Evolutionary conservation across 805 yeast genomes (phyloP), one percentile per base, ranked within the genome.

Genomic region (Lipomyces mesembrius): DNA sequence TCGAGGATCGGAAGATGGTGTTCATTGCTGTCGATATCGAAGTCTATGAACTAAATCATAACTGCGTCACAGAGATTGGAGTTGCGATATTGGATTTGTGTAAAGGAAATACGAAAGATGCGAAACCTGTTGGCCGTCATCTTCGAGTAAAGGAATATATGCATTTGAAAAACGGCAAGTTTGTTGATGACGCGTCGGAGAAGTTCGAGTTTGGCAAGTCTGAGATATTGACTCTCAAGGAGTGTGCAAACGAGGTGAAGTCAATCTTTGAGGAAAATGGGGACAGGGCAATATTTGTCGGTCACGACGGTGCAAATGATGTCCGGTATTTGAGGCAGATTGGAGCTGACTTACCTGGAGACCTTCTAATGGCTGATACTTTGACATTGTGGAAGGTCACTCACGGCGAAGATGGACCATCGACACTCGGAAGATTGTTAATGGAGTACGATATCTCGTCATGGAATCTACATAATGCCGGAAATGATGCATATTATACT

Each of bases 381-480:
- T 29, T n/a, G n/a, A 59, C 57, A 32, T 51, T 64, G 17, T 64
- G 67, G 67, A 53, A 34, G 17, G 12, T 57, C 25, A 2, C 9
- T 27, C 54, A 57, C 27, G 67, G 63, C 12, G 54, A 57, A 9
- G 43, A 60, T 14, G 57, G 27, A 55, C 58, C 43, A 20, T 57
- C 62, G 1, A 32, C 29, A 9, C 54, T 64, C 29, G 59, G 57
- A 14, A 17, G 8, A 3, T 11, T 64, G 17, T 20, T 61, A 6
- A 35, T 20, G 3, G 61, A 37, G 22, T 52, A 57, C 20, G 57
- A 37, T 20, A 51, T 64, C 29, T n/a, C 49, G 17, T 37, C 59
- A 17, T 53, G 59, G 70, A 62, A 65, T 60, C 32, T 67, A 39
- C 72, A 69, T 32, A 69, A 69, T 49, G 72, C 72, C 9, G 72